A percentile compares a stretch with the other conserved stretches of the same genome.
Conservation (phyloP, 805 yeast genomes). For the Myxozyma geophila region DNA sequence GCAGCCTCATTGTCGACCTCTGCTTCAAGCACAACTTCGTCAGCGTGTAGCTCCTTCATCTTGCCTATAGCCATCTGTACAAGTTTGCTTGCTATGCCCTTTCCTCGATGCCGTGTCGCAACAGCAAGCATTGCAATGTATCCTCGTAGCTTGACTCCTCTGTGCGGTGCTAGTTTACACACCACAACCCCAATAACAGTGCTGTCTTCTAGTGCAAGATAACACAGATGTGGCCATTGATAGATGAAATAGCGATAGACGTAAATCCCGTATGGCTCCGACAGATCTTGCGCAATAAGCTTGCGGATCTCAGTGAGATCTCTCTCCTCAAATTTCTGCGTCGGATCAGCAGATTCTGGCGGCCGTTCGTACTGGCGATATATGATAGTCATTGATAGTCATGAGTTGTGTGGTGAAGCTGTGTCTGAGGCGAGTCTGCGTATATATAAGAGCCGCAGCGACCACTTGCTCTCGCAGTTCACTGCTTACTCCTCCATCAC, state of each 20-base stretch:
- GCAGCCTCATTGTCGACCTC: conserved; percentile 82
- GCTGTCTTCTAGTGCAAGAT: conserved; percentile 49
- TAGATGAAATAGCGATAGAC: conserved; percentile 89
- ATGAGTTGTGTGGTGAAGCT: not conserved
- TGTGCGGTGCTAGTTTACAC: conserved; percentile 78
- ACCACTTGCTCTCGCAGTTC: not conserved
- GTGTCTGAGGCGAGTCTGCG: not conserved
- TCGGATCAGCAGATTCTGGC: not conserved
- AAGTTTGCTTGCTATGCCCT: conserved; percentile 78
- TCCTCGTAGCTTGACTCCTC: conserved; percentile 75
- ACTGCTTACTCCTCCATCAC: not conserved
- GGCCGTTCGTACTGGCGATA: conserved; percentile 24
- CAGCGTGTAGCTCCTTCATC: conserved; percentile 70
- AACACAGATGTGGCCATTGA: conserved; percentile 87
- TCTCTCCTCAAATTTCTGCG: conserved; percentile 36
- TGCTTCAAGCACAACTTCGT: conserved; percentile 84
- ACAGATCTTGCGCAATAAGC: conserved; percentile 72
- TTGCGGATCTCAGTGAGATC: conserved; percentile 46
- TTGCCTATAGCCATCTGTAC: conserved; percentile 64
- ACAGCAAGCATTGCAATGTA: conserved; percentile 97
- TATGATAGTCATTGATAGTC: conserved; percentile 7
- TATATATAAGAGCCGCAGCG: not conserved
- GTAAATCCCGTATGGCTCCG: conserved; percentile 93
- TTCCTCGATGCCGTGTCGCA: conserved; percentile 67
- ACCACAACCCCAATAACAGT: conserved; percentile 69